These are phyloP conservation scores for Triticum urartu DNA, from an alignment of 176 grass and related monocot genomes.

Conservation along the genomic window DNA sequence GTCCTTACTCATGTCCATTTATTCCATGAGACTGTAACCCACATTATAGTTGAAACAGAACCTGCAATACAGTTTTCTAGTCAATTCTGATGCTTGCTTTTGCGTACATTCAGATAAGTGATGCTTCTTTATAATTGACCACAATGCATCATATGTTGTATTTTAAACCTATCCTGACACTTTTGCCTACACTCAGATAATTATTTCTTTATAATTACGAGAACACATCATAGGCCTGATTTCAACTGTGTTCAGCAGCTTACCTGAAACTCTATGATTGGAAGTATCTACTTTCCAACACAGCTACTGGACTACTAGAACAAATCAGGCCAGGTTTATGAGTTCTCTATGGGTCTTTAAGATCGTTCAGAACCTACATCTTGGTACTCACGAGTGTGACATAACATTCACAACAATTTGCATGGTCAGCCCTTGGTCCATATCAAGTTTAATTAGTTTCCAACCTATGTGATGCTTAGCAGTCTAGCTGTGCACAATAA, in stretches of 20 bases:
- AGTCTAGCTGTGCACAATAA: background rate
- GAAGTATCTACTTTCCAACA: background rate
- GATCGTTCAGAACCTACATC: background rate
- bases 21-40: background rate
- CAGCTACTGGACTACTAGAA: background rate
- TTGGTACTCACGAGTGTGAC: background rate
- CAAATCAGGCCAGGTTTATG: background rate
- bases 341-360: background rate
- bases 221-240: background rate
- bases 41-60: background rate
- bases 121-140: background rate
- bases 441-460: background rate
- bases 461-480: background rate
- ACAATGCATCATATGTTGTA: background rate
- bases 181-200: background rate
- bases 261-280: background rate
- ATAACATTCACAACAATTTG: too few species aligned
- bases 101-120: background rate
- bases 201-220: background rate
- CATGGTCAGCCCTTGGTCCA: too few species aligned
- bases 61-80: background rate
- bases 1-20: background rate
- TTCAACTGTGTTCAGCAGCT: background rate
- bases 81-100: background rate
- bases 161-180: background rate